Evolutionary conservation across 352 stramenopile species (phyloP), one percentile per base, ranked within the genome.

Genomic region (Phytophthora agathidicida): DNA sequence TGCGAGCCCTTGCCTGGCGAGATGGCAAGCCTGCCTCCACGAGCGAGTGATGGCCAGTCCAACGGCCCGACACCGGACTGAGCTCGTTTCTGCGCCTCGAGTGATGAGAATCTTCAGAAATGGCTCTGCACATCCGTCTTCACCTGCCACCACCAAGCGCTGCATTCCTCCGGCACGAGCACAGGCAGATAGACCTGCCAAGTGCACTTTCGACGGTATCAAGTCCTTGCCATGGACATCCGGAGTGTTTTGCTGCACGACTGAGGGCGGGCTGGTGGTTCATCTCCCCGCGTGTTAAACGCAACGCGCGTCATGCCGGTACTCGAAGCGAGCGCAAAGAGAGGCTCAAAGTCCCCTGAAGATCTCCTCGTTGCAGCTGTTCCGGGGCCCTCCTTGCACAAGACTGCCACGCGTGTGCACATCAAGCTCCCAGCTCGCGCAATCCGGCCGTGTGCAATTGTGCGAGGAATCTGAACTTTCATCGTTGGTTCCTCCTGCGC

Each of bases 221-320:
- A n/a, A n/a, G n/a, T n/a, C n/a, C n/a, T 11, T 19, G 13, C 35
- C 17, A 16, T 16, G 22, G 43, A 39, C 17, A 50, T 50, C 17
- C 28, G 28, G 42, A 49, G 19, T 38, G 48, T 47, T 57, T 57
- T 60, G 51, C 50, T 60, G 50, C 50, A 50, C 50, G 37, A 7
- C 30, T 14, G 33, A n/a, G 46, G 46, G 30, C 41, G 33, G 58
- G 59, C 46, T 53, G 56, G 56, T 59, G 46, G 32, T 41, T 24
- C 6, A 32, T 32, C 30, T 46, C 35, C 22, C 42, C 42, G 20
- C 28, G 13, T 17, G 30, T 43, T 51, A 16, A 32, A 36, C 35
- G 49, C 30, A 27, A 31, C 32, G 62, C 54, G 66, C 66, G 70
- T 79, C 70, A 79, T 62, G 24, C 42, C 44, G 50, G 41, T 47